Evolutionary conservation across 1,139 yeast genomes (phyloP), one percentile per base, ranked within the genome.

Genomic region (Pichia sp.): DNA sequence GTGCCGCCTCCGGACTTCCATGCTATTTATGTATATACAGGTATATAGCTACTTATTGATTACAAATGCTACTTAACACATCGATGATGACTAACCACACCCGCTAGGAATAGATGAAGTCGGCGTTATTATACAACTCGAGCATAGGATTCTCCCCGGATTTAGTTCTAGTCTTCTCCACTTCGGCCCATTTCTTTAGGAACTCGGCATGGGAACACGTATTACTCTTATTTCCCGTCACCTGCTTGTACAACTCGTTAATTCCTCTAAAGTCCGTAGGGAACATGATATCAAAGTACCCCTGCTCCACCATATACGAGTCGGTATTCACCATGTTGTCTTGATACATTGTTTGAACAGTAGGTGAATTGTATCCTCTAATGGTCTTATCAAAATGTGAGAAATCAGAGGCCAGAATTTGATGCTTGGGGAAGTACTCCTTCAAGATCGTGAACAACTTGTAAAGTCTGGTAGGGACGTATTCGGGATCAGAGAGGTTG

Each of bases 111-210:
- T 76, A 76, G 75, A 86, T 71, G 58, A 87, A 87, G 31, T 88
- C 82, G 4, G 89, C 96, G 61, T 88, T 88, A 41, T 76, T 72
- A 63, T 88, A 88, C 53, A 87, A 79, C 47, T 85, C 85, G 51
- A 88, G 64, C 91, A 88, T 81, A n/a, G 96, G 96, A 58, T 86
- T 86, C 57, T 87, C 96, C 0, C 96, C 96, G 34, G 79, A 76
- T 56, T 76, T 79, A 1, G 95, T 85, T 5, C 81, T 76, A 4
- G 96, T 86, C 9, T 72, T 75, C 4, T 81, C 82, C 1, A 77
- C 53, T 57, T 85, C 90, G 0, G 85, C 89, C 94, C 95, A 87
- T 45, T 74, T 73, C 48, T 71, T 75, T 57, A 89, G 65, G 54
- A 85, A 88, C 12, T 80, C 85, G 10, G 72, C 67, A 64, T 88